Conservation (phyloP, 2,329 filamentous ascomycete genomes). For the Monilinia polystroma region DNA sequence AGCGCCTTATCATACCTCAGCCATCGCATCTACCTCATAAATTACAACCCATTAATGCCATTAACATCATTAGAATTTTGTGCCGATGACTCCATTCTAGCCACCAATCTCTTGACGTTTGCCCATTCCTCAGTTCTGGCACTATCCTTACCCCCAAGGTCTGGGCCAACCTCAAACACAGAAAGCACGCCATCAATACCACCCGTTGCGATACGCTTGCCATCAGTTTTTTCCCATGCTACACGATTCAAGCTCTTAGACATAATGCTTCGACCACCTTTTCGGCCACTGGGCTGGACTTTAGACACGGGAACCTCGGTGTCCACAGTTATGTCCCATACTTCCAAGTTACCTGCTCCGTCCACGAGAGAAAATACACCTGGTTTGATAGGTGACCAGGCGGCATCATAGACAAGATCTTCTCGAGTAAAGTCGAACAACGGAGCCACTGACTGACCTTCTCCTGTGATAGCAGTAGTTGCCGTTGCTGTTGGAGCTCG, state of each 20-base stretch:
- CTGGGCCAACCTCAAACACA: constrained; percentile 84
- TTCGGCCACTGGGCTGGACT: constrained; percentile 67
- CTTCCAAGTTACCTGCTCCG: constrained; percentile 84
- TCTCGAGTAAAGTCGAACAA: constrained; percentile 89
- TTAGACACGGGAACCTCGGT: constrained; percentile 87
- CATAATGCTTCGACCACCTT: constrained; percentile 66
- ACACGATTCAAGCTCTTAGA: constrained; percentile 90
- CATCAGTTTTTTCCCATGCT: constrained; percentile 89
- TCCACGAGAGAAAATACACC: constrained; percentile 95
- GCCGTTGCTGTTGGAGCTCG: constrained; percentile 74
- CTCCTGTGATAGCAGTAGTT: constrained; percentile 50
- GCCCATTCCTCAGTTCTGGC: constrained; percentile 88
- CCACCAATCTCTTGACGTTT: constrained; percentile 85
- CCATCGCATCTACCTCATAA: neutral
- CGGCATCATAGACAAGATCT: constrained; percentile 94
- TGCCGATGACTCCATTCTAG: constrained; percentile 60
- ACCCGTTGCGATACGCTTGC: constrained; percentile 81
- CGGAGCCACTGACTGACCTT: constrained; percentile 60
- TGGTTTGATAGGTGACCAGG: constrained; percentile 91
- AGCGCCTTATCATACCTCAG: neutral
- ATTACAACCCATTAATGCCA: constrained; percentile 25
- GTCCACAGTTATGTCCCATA: constrained; percentile 93
- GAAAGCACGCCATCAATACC: constrained; percentile 89
- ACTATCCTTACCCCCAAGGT: constrained; percentile 80
- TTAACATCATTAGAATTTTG: constrained; percentile 30